These are phyloP conservation scores for Penicillium ochrochloron DNA, from an alignment of 495 filamentous ascomycete genomes.

Conservation along the genomic window DNA sequence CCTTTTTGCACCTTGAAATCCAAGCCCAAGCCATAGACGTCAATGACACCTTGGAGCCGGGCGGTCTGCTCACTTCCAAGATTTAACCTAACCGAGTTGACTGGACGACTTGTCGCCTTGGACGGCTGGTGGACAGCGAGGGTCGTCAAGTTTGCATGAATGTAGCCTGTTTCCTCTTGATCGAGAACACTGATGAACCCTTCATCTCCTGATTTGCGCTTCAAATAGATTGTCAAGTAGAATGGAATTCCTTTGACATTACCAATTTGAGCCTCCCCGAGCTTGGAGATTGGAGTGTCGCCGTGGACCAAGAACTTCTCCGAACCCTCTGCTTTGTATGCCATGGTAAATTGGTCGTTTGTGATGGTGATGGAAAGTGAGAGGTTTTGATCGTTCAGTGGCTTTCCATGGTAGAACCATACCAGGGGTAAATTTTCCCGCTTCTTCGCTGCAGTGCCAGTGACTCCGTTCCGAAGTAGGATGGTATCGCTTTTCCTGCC, in stretches of 20 bases:
- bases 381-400: constrained; percentile 16
- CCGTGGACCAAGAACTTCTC: constrained; percentile 2
- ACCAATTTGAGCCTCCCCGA: constrained; percentile 12
- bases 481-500: constrained; percentile 11
- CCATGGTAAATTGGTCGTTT: constrained; percentile 15
- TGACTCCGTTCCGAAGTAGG: constrained; percentile 15
- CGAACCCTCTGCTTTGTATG: constrained; percentile 10
- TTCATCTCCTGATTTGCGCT: constrained; percentile 5
- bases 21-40: constrained; percentile 9
- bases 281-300: constrained; percentile 18
- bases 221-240: constrained; percentile 11
- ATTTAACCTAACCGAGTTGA: constrained; percentile 3
- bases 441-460: constrained; percentile 19
- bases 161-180: constrained; percentile 6
- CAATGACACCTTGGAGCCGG: constrained; percentile 10
- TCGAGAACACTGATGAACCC: constrained; percentile 18
- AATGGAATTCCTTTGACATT: constrained; percentile 10
- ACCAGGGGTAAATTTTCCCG: neutral
- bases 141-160: constrained; percentile 6
- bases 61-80: constrained; percentile 14
- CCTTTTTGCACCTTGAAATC: constrained; percentile 11
- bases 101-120: neutral
- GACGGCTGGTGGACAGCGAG: neutral
- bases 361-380: constrained; percentile 13
- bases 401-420: constrained; percentile 22